Conservation (phyloP, 2,329 filamentous ascomycete species). For the Penicillium capsulatum region DNA sequence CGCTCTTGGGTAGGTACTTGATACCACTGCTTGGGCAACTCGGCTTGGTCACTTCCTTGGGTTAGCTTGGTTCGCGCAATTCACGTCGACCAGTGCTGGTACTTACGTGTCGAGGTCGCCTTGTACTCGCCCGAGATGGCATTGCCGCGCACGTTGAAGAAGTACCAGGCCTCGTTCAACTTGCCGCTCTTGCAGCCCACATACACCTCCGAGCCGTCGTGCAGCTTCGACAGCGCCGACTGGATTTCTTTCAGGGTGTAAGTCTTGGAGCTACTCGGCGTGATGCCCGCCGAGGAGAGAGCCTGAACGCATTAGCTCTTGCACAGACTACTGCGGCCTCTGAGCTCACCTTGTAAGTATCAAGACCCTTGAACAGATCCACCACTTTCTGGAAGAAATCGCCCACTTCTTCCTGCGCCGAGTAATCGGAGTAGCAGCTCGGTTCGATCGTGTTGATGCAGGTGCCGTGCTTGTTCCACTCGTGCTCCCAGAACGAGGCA, state of each 20-base stretch:
- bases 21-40: slow-evolving; percentile 61
- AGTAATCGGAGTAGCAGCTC: slow-evolving; percentile 57
- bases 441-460: slow-evolving; percentile 67
- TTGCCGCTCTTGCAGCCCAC: slow-evolving; percentile 48
- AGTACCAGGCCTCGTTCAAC: slow-evolving; percentile 56
- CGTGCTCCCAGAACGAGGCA: slow-evolving; percentile 63
- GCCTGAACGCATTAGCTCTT: slow-evolving; percentile 32
- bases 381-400: slow-evolving; percentile 56
- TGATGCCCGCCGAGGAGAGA: slow-evolving; percentile 54
- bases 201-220: slow-evolving; percentile 49
- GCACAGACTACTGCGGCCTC: neutral
- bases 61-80: neutral
- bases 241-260: slow-evolving; percentile 52
- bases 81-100: neutral
- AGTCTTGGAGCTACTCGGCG: slow-evolving; percentile 47
- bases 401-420: slow-evolving; percentile 54
- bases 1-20: slow-evolving; percentile 59
- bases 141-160: slow-evolving; percentile 51
- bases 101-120: slow-evolving; percentile 48
- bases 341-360: slow-evolving; percentile 48
- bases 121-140: slow-evolving; percentile 60
- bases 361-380: slow-evolving; percentile 52
- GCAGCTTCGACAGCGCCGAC: slow-evolving; percentile 46
- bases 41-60: slow-evolving; percentile 39
- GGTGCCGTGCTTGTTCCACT: slow-evolving; percentile 67